Conservation (phyloP, 2,329 filamentous ascomycete species). For the Rhynchosporium graminicola region DNA sequence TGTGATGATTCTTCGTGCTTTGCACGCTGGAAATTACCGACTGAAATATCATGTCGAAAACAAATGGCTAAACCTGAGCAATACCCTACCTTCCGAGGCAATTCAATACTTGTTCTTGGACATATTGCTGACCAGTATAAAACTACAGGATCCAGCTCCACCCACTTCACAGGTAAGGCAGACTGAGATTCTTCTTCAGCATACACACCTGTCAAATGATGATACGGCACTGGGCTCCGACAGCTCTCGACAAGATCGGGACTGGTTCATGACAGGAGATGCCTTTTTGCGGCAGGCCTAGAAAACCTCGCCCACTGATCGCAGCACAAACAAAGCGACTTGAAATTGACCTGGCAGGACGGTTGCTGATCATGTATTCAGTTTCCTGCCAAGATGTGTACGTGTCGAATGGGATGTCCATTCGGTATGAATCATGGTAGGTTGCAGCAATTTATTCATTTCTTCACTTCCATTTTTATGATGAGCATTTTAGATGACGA, state of each 20-base stretch:
- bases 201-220: slow-evolving; percentile 56
- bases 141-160: slow-evolving; percentile 6
- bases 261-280: slow-evolving; percentile 73
- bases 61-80: slow-evolving; percentile 84
- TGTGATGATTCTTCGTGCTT: slow-evolving; percentile 43
- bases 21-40: slow-evolving; percentile 91
- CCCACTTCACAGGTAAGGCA: slow-evolving; percentile 26
- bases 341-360: neutral
- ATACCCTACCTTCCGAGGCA: slow-evolving; percentile 11
- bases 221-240: slow-evolving; percentile 99
- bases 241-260: slow-evolving; percentile 42
- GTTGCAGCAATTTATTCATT: slow-evolving; percentile 11
- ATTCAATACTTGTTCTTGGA: slow-evolving; percentile 13
- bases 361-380: slow-evolving; percentile 17
- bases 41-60: slow-evolving; percentile 80
- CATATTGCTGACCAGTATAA: slow-evolving; percentile 25
- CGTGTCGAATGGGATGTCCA: neutral
- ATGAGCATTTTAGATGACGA: slow-evolving; percentile 71
- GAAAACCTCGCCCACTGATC: slow-evolving; percentile 99
- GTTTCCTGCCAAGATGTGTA: neutral
- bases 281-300: slow-evolving; percentile 96
- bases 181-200: slow-evolving; percentile 9
- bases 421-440: slow-evolving; percentile 23
- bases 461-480: slow-evolving; percentile 39
- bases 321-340: slow-evolving; percentile 28